These are phyloP conservation scores for Jasminum sambac DNA, from an alignment of 257 asterid species.

Conservation along the genomic window DNA sequence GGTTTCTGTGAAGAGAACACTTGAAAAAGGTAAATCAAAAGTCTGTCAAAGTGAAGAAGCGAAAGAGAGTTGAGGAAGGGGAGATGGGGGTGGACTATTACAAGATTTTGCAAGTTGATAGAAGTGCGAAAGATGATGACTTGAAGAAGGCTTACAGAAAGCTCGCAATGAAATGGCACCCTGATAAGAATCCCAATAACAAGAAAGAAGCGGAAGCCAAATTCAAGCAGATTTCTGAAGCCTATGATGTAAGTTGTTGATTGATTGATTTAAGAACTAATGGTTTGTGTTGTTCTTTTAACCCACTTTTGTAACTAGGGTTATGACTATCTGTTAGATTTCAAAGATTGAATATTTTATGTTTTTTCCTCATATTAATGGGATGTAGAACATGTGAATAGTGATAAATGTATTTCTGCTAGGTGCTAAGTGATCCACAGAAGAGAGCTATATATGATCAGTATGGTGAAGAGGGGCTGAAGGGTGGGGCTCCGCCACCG, in stretches of 20 bases:
- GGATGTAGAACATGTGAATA: background rate
- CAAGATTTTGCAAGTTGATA: slow-evolving; percentile 20
- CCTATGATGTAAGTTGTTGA: slow-evolving; percentile 18
- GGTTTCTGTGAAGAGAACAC: background rate
- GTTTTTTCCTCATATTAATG: background rate
- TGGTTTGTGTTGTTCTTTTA: background rate
- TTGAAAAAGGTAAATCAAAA: background rate
- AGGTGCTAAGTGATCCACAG: slow-evolving; percentile 27
- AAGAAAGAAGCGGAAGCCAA: too few species aligned
- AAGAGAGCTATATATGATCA: slow-evolving; percentile 22
- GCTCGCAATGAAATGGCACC: too few species aligned
- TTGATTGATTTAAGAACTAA: background rate
- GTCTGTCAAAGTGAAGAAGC: background rate
- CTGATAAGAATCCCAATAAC: too few species aligned
- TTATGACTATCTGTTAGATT: background rate
- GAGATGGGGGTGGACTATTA: slow-evolving; percentile 22
- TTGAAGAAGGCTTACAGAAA: too few species aligned
- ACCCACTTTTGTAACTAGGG: background rate
- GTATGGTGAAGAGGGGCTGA: slow-evolving; percentile 51
- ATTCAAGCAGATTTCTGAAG: slow-evolving; percentile 27
- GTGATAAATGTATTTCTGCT: background rate
- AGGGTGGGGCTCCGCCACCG: slow-evolving; percentile 45
- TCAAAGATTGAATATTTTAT: background rate
- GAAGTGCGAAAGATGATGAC: slow-evolving; percentile 24
- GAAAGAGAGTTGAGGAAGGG: background rate